phyloP scores from a whole-genome alignment of 495 filamentous ascomycete species.

The Letharia columbiana region DNA sequence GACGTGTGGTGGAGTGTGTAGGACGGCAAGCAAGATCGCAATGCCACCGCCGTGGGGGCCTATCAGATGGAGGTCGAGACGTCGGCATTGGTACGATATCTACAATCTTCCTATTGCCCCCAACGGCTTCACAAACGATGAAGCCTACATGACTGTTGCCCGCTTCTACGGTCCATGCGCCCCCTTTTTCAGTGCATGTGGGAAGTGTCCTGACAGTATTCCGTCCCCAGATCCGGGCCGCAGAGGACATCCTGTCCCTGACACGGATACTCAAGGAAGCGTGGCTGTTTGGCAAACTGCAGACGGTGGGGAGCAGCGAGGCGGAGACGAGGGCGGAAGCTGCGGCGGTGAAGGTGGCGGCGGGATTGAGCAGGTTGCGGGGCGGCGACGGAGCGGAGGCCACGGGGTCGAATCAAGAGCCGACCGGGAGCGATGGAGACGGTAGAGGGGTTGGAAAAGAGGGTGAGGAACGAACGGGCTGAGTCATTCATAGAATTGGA shows the following conservation, averaged over 20 bases:
- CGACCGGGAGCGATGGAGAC: not conserved
- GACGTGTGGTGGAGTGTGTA: slow-evolving; percentile 6
- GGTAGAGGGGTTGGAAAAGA: not conserved
- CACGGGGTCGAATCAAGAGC: slow-evolving; percentile 10
- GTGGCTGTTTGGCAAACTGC: slow-evolving; percentile 67
- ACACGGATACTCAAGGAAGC: slow-evolving; percentile 60
- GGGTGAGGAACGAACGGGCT: not conserved
- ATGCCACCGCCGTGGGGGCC: slow-evolving; percentile 47
- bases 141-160: not conserved
- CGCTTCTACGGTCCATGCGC: not conserved
- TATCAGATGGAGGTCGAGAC: slow-evolving; percentile 58
- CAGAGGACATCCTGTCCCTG: slow-evolving; percentile 56
- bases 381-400: slow-evolving; percentile 19
- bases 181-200: not conserved
- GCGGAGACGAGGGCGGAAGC: slow-evolving; percentile 43
- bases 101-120: not conserved
- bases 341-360: slow-evolving; percentile 44
- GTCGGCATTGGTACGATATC: slow-evolving; percentile 46
- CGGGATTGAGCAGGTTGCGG: slow-evolving; percentile 31
- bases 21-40: slow-evolving; percentile 32
- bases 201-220: not conserved
- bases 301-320: slow-evolving; percentile 48
- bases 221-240: slow-evolving; percentile 46
- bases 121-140: not conserved
- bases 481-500: not conserved